Evolutionary conservation across 495 filamentous ascomycete genomes (phyloP).

Genomic region (Halenospora varia): DNA sequence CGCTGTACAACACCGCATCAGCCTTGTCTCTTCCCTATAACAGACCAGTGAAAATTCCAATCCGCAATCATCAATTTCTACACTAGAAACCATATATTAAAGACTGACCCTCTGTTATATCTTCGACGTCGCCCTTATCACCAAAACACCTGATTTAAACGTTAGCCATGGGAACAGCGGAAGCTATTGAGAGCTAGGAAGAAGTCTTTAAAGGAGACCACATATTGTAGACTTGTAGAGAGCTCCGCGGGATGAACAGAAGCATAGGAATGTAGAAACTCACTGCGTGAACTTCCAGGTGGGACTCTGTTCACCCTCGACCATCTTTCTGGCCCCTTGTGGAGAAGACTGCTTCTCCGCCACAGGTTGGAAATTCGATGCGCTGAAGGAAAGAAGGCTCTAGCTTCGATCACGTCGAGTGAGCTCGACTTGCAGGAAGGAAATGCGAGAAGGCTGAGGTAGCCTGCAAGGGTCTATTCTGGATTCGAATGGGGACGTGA

Average conservation of each 20-base stretch:
- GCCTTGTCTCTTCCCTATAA: neutral
- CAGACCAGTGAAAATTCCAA: neutral
- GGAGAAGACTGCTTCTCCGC: constrained; percentile 21
- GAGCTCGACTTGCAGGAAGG: neutral
- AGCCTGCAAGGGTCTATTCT: constrained; percentile 19
- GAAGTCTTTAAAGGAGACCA: neutral
- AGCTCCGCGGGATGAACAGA: too few species aligned
- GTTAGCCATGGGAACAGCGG: constrained; percentile 10
- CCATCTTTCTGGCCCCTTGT: constrained; percentile 64
- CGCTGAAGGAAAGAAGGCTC: constrained; percentile 3
- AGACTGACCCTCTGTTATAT: constrained; percentile 93
- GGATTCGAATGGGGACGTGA: constrained; percentile 11
- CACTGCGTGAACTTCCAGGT: constrained; percentile 99
- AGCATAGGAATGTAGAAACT: constrained; percentile 42
- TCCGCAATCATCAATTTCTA: neutral
- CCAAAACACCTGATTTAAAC: constrained; percentile 78
- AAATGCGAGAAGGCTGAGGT: constrained; percentile 20
- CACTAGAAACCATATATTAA: neutral
- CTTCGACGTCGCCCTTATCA: constrained; percentile 98
- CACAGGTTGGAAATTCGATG: constrained; percentile 3
- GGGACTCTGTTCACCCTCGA: constrained; percentile 89
- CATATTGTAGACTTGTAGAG: too few species aligned
- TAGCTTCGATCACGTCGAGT: constrained; percentile 14
- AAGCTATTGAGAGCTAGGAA: neutral
- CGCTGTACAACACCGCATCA: constrained; percentile 48